These are phyloP conservation scores for Daldinia sp. DNA, from an alignment of 2,329 filamentous ascomycete genomes.

Conservation along the genomic window DNA sequence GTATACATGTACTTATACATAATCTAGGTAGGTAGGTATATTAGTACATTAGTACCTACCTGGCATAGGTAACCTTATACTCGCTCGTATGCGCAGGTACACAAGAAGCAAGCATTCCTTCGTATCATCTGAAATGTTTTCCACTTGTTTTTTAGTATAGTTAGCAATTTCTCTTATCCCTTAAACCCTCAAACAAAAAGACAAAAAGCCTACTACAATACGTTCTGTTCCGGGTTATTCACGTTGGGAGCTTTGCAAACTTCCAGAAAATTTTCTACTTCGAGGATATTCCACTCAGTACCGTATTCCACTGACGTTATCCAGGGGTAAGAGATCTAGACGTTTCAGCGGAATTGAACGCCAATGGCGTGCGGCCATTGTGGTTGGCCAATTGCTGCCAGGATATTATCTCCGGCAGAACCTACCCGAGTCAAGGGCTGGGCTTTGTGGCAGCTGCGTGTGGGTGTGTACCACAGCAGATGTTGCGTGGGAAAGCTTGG, in stretches of 20 bases:
- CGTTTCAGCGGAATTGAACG: constrained; percentile 36
- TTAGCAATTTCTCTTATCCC: neutral
- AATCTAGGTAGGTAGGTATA: neutral
- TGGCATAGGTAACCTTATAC: too few species aligned
- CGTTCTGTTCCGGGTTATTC: constrained; percentile 21
- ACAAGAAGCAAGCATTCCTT: neutral
- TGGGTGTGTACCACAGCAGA: neutral
- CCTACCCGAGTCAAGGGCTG: constrained; percentile 27
- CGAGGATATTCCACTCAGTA: constrained; percentile 15
- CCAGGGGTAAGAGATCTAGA: constrained; percentile 35
- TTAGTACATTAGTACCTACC: too few species aligned
- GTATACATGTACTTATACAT: constrained; percentile 10
- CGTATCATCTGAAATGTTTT: constrained; percentile 11
- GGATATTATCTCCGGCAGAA: constrained; percentile 12
- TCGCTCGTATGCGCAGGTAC: neutral
- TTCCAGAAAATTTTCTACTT: constrained; percentile 16
- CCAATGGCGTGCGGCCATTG: constrained; percentile 17
- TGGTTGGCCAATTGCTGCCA: constrained; percentile 36
- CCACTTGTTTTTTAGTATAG: neutral
- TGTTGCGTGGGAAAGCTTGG: constrained; percentile 3
- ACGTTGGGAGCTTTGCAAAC: neutral
- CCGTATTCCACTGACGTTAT: constrained; percentile 32
- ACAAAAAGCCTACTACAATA: neutral
- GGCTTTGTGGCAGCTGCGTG: neutral
- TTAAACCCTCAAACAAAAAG: neutral